Base-by-base conservation (phyloP, 345 rosid genomes). In the Gossypium thurberi region DNA sequence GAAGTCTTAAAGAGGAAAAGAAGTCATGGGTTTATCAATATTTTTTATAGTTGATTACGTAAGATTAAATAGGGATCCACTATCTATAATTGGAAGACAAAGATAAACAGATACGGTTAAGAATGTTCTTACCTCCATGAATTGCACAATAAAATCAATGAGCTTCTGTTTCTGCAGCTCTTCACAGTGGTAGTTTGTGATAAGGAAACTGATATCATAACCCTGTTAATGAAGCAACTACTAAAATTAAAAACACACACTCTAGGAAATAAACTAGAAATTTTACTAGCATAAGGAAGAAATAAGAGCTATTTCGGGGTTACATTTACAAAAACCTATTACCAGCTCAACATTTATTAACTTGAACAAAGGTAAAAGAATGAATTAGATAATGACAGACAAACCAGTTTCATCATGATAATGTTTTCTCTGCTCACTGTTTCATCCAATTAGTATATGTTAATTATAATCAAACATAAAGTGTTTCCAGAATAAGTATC, bases 131-230 rank as follows among this genome's bases (percentile, higher is more conserved):
- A 87, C 99, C 90, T 95, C 99, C 97, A 95, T 89, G 79, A 95
- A 95, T 81, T 95, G 98, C 83, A 95, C 85, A 10, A 95, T 92
- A 83, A 95, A 95, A 85, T 95, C 97, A 21, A 95, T 89, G 62
- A 95, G 97, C 84, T 89, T 95, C 73, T 85, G 90, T 82, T 95
- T 95, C 84, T 92, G 99, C 99, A 95, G 89, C 76, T 95, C 98
- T 83, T 95, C 98, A 15, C 97, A 92, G 84, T 92, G 98, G 83
- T 85, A 92, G 86, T 95, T 92, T 15, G 98, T 95, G 80, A 92
- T 87, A 21, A 95, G 96, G 85, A 95, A 95, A 84, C 99, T 95
- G 23, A 95, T 89, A 81, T 95, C 99, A 83, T 92, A 91, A 69
- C 99, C 99, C 99, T 95, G 88, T 59, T 75, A 71, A 63, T 59